These are phyloP conservation scores for Bipolaris zeicola DNA, from an alignment of 2,329 filamentous ascomycete species.

Conservation along the genomic window DNA sequence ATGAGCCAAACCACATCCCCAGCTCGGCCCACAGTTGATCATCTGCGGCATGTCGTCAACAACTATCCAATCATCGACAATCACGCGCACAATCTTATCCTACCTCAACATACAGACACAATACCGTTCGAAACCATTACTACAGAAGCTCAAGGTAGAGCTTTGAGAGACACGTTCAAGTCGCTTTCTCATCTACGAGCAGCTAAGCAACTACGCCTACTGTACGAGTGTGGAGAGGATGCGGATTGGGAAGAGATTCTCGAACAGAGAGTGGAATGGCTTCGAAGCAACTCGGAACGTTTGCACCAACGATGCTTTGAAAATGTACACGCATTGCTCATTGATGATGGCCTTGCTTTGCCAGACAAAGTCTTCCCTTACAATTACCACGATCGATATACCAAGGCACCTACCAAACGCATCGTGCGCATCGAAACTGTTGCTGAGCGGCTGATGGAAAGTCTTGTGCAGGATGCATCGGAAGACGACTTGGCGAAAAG, in stretches of 20 bases:
- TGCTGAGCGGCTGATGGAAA: conserved; percentile 66
- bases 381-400: conserved; percentile 65
- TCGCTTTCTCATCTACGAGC: conserved; percentile 74
- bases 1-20: conserved; percentile 28
- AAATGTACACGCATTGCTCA: conserved; percentile 73
- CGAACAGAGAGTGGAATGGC: conserved; percentile 54
- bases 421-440: conserved; percentile 80
- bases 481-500: conserved; percentile 41
- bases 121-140: conserved; percentile 67
- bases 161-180: conserved; percentile 65
- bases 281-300: conserved; percentile 55
- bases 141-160: conserved; percentile 73
- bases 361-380: conserved; percentile 64
- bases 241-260: conserved; percentile 66
- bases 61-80: conserved; percentile 70
- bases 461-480: conserved; percentile 51
- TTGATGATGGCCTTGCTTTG: conserved; percentile 74
- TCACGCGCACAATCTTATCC: conserved; percentile 72
- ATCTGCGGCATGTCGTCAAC: conserved; percentile 42
- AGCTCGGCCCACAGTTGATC: conserved; percentile 36
- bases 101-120: conserved; percentile 54
- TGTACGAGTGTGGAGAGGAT: conserved; percentile 63
- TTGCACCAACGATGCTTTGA: conserved; percentile 69
- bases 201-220: conserved; percentile 67
- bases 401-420: conserved; percentile 67